Evolutionary conservation across 2,329 filamentous ascomycete species (phyloP).

Genomic region (Neonectria sp.): DNA sequence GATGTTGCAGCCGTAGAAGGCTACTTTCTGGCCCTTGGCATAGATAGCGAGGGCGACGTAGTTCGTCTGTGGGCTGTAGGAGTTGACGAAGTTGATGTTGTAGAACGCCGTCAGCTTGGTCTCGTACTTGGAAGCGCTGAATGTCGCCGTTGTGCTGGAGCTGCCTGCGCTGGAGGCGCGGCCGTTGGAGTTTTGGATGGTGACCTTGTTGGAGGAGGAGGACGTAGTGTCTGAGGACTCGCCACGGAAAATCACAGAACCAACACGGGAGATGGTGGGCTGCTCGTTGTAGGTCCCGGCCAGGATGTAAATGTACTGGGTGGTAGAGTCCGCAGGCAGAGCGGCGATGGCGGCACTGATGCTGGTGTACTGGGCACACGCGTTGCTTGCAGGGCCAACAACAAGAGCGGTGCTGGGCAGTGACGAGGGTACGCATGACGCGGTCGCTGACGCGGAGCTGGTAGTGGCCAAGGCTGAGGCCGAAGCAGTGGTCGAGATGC

Average conservation of each 20-base stretch:
- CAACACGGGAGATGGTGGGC: slow-evolving; percentile 55
- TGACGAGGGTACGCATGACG: slow-evolving; percentile 35
- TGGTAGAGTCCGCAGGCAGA: slow-evolving; percentile 50
- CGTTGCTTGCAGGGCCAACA: slow-evolving; percentile 56
- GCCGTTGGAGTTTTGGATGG: slow-evolving; percentile 50
- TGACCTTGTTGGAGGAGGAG: slow-evolving; percentile 72
- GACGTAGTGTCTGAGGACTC: slow-evolving; percentile 59
- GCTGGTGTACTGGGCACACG: slow-evolving; percentile 59
- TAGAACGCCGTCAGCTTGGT: slow-evolving; percentile 48
- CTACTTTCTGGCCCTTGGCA: slow-evolving; percentile 55
- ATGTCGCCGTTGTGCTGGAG: slow-evolving; percentile 41
- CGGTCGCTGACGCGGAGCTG: slow-evolving; percentile 5
- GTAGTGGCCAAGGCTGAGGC: slow-evolving; percentile 5
- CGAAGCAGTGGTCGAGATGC: slow-evolving; percentile 16
- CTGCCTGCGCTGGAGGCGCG: slow-evolving; percentile 34
- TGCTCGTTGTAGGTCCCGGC: slow-evolving; percentile 62
- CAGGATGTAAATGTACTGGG: slow-evolving; percentile 60
- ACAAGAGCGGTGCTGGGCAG: slow-evolving; percentile 53
- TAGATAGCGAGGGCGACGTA: slow-evolving; percentile 44
- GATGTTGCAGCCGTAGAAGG: slow-evolving; percentile 56
- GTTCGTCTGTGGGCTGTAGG: slow-evolving; percentile 31
- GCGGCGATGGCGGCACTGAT: slow-evolving; percentile 55
- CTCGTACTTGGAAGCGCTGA: slow-evolving; percentile 48
- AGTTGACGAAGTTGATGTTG: slow-evolving; percentile 50
- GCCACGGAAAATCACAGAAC: slow-evolving; percentile 60